Evolutionary conservation across 768 basidiomycete species (phyloP).

Genomic region (Podaxis sp.): DNA sequence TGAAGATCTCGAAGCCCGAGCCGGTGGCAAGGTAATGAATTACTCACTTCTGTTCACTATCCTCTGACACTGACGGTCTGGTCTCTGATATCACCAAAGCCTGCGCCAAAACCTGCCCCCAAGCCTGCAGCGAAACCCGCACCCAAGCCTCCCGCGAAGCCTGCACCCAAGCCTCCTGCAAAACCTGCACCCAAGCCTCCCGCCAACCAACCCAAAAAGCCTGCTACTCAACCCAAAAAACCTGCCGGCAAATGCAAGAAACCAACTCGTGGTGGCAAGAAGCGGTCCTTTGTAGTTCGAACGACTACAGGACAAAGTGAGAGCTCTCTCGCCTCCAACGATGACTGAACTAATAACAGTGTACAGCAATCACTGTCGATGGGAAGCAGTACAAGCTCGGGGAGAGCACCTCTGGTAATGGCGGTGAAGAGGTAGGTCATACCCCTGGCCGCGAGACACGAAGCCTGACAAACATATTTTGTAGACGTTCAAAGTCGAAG

Average conservation of each 20-base stretch:
- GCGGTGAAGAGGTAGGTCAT: not conserved
- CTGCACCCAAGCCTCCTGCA: not conserved
- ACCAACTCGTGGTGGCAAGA: not conserved
- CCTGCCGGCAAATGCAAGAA: not conserved
- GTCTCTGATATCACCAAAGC: not conserved
- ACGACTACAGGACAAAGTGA: not conserved
- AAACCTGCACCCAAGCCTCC: not conserved
- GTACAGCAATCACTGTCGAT: slow-evolving; percentile 1
- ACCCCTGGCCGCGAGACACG: not conserved
- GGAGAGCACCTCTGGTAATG: not conserved
- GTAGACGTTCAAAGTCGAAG: slow-evolving; percentile 5
- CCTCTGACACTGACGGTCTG: not conserved
- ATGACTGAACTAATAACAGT: not conserved
- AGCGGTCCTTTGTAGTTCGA: not conserved
- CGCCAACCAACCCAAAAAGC: not conserved
- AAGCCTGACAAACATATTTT: not conserved
- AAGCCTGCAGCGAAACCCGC: not conserved
- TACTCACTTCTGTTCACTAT: not conserved
- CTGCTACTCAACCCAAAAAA: not conserved
- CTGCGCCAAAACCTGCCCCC: not conserved
- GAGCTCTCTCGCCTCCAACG: not conserved
- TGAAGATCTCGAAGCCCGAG: not conserved
- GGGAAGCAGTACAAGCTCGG: slow-evolving; percentile 3
- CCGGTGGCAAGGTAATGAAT: not conserved
- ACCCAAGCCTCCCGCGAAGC: not conserved